These are phyloP conservation scores for Amylostereum areolatum DNA, from an alignment of 1,284 basidiomycete genomes.

Conservation along the genomic window DNA sequence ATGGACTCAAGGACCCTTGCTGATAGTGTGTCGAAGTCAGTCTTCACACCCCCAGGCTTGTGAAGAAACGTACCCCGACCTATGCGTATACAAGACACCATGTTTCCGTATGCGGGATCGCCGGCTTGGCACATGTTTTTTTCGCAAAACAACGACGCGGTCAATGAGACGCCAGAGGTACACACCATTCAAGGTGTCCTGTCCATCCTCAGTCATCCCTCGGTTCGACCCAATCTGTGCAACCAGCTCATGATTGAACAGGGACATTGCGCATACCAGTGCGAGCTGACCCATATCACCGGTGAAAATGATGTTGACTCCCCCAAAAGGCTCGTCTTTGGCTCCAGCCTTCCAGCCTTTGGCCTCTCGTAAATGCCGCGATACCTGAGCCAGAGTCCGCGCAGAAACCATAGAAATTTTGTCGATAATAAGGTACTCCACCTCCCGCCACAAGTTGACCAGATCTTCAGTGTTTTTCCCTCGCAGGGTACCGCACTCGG, in stretches of 20 bases:
- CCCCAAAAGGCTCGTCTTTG: conserved; percentile 4
- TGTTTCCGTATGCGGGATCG: neutral
- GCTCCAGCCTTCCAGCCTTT: neutral
- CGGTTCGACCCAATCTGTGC: neutral
- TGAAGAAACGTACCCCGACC: neutral
- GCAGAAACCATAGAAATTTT: conserved; percentile 1
- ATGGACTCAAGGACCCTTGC: no score
- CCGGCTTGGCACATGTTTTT: neutral
- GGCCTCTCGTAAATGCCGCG: neutral
- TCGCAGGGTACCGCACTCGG: neutral
- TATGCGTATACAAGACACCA: neutral
- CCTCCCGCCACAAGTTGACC: neutral
- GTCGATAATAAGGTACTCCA: conserved; percentile 1
- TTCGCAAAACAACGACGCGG: neutral
- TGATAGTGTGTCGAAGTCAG: no score
- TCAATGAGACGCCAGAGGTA: conserved; percentile 2
- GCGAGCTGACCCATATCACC: conserved; percentile 11
- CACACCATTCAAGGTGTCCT: conserved; percentile 1
- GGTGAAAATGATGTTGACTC: conserved; percentile 10
- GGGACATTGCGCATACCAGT: neutral
- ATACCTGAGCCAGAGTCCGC: neutral
- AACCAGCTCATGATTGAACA: neutral
- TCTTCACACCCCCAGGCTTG: no score
- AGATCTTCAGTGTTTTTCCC: neutral
- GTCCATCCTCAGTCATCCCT: neutral